Evolutionary conservation across 192 early-diverging fungal genomes (phyloP), one percentile per base, ranked within the genome.

Genomic region (Coemansia sp.): DNA sequence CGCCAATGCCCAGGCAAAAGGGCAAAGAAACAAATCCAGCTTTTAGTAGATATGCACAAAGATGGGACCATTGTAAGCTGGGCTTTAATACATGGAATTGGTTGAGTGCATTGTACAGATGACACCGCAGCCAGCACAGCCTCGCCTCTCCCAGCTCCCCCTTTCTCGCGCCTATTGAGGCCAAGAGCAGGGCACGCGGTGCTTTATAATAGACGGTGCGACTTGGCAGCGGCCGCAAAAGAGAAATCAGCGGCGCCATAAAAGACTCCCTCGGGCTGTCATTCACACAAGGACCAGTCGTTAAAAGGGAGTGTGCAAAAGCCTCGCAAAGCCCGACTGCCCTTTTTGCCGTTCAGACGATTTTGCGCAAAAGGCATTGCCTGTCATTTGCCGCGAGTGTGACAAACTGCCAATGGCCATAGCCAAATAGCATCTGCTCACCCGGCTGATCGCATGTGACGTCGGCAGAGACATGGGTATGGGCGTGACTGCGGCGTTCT

Each of bases 21-120:
- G 26, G 32, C 22, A 29, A 23, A n/a, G 18, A 57, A 29, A 39
- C 29, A 29, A 57, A 9, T 29, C 11, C 55, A 57, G 16, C 14
- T 19, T 61, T 61, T 61, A 61, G 59, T 49, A 32, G 41, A 61
- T 61, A 61, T 47, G 59, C 59, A 50, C 48, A 61, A 61, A 47
- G 59, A 61, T 47, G 59, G 29, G 45, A 54, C 43, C 59, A 61
- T 61, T 61, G 59, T 50, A 29, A 39, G 37, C 45, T 39, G 18
- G 27, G 47, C 49, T 23, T 57, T 59, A 59, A 39, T 47, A 39
- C 58, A 47, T 59, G 58, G 20, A 3, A 29, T 37, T 3, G 35
- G 18, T 13, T 57, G 55, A 24, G 20, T 57, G n/a, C 59, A 61
- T 61, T 61, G 48, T 50, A 49, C 53, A 54, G 53, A 29, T 54